Evolutionary conservation across 2,329 filamentous ascomycete genomes (phyloP).

Genomic region (Trichoderma arundinaceum): DNA sequence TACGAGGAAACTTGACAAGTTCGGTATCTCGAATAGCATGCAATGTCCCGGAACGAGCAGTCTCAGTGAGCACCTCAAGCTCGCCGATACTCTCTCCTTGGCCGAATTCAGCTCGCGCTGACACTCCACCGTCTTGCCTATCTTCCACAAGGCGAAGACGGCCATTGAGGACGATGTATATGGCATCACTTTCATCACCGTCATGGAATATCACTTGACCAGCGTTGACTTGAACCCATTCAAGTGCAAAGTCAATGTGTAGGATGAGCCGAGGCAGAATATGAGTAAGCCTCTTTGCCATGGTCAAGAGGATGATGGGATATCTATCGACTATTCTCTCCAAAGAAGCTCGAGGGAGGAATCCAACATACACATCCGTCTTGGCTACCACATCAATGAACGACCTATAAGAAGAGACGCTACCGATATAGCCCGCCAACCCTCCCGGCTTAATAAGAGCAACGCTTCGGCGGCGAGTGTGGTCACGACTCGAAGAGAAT

Average conservation of each 20-base stretch:
- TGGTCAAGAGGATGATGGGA: slow-evolving; percentile 88
- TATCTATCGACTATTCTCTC: slow-evolving; percentile 93
- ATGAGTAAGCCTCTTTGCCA: slow-evolving; percentile 92
- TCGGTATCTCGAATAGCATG: slow-evolving; percentile 98
- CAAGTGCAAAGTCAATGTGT: slow-evolving; percentile 96
- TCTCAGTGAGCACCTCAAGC: slow-evolving; percentile 95
- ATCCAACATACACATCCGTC: slow-evolving; percentile 97
- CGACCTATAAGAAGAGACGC: slow-evolving; percentile 91
- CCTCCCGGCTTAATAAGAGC: slow-evolving; percentile 94
- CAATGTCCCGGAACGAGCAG: slow-evolving; percentile 83
- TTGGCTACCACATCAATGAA: slow-evolving; percentile 97
- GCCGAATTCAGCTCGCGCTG: slow-evolving; percentile 88
- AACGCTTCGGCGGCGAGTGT: slow-evolving; percentile 67
- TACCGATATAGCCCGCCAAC: slow-evolving; percentile 91
- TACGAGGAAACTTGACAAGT: slow-evolving; percentile 92
- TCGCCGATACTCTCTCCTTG: slow-evolving; percentile 98
- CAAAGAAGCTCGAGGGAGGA: slow-evolving; percentile 81
- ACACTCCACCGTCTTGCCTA: slow-evolving; percentile 78
- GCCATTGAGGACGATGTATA: slow-evolving; percentile 96
- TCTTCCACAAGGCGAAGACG: slow-evolving; percentile 85
- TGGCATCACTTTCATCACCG: slow-evolving; percentile 94
- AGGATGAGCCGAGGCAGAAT: slow-evolving; percentile 87
- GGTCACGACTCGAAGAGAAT: slow-evolving; percentile 44
- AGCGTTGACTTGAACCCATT: slow-evolving; percentile 97
- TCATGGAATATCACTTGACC: slow-evolving; percentile 95